phyloP scores from a whole-genome alignment of 331 rosid species.

The Quercus phellos region DNA sequence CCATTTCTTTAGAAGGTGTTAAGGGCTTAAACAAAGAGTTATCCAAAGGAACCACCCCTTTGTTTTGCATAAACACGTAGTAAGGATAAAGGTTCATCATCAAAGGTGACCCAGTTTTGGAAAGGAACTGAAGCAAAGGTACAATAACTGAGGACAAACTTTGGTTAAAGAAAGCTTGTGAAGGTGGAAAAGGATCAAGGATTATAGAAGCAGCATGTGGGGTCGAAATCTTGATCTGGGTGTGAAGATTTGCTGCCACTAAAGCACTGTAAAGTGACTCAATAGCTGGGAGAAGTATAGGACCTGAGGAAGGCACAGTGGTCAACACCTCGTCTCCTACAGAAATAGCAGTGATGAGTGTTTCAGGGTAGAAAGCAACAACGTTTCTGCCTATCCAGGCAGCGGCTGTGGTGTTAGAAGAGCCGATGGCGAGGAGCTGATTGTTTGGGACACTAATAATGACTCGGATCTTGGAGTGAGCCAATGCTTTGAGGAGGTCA shows the following conservation, averaged over 20 bases:
- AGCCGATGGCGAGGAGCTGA: conserved; percentile 78
- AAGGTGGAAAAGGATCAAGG: conserved; percentile 76
- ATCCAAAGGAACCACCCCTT: conserved; percentile 63
- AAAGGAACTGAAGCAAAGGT: conserved; percentile 62
- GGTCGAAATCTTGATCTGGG: conserved; percentile 52
- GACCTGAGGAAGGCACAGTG: conserved; percentile 60
- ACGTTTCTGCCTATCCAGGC: conserved; percentile 68
- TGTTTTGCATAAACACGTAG: conserved; percentile 84
- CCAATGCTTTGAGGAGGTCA: conserved; percentile 57
- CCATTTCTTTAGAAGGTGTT: conserved; percentile 72
- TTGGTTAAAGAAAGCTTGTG: conserved; percentile 87
- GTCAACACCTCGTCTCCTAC: conserved; percentile 84
- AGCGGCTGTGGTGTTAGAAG: conserved; percentile 73
- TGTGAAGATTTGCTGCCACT: conserved; percentile 54
- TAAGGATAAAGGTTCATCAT: conserved; percentile 87
- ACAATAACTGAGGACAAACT: conserved; percentile 28
- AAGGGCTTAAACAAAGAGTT: conserved; percentile 68
- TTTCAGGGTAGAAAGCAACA: conserved; percentile 54
- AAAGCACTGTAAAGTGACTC: conserved; percentile 57
- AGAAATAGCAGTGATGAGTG: conserved; percentile 54
- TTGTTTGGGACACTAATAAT: conserved; percentile 72
- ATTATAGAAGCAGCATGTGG: conserved; percentile 63
- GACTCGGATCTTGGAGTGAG: conserved; percentile 58
- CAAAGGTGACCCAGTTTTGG: conserved; percentile 57
- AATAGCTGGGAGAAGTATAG: conserved; percentile 62